A percentile compares a stretch with the other conserved stretches of the same genome.
Evolutionary conservation across 495 filamentous ascomycete genomes (phyloP).

Genomic region (Barbatosphaeria neglecta): DNA sequence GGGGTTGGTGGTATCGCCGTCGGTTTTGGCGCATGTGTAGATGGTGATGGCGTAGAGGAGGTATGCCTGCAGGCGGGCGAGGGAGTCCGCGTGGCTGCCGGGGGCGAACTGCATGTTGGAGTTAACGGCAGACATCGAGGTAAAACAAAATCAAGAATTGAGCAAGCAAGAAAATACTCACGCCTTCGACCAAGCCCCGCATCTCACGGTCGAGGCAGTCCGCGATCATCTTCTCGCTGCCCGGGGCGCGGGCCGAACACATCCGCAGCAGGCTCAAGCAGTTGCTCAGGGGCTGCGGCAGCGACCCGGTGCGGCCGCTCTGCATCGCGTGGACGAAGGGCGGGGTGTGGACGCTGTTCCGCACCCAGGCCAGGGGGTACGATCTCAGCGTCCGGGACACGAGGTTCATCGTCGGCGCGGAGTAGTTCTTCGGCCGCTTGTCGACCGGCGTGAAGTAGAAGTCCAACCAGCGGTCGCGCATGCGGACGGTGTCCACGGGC

Average conservation of each 20-base stretch:
- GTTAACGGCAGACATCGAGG: too few relatives aligned
- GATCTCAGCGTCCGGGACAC: conserved; percentile 21
- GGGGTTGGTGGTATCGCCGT: background rate
- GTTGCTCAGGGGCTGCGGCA: conserved; percentile 13
- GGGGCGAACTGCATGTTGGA: conserved; percentile 7
- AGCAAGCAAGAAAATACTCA: too few relatives aligned
- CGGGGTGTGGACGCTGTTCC: conserved; percentile 9
- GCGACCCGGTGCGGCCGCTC: conserved; percentile 1
- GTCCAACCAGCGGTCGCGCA: conserved; percentile 26
- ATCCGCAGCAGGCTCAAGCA: conserved; percentile 22
- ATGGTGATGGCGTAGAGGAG: conserved; percentile 20
- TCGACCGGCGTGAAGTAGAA: conserved; percentile 17
- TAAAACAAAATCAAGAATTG: too few relatives aligned
- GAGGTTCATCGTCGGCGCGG: conserved; percentile 9
- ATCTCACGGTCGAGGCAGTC: conserved; percentile 21
- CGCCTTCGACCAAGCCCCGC: conserved; percentile 8
- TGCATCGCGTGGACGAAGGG: conserved; percentile 21
- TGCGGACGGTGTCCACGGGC: conserved; percentile 19
- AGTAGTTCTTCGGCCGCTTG: conserved; percentile 17
- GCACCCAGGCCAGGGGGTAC: conserved; percentile 14
- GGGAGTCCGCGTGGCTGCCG: conserved; percentile 14
- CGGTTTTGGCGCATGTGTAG: conserved; percentile 11
- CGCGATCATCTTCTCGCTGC: conserved; percentile 14
- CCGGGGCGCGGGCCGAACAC: conserved; percentile 13
- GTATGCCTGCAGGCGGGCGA: conserved; percentile 28